Conservation (phyloP, 495 filamentous ascomycete species). For the Gamarada debralockiae region DNA sequence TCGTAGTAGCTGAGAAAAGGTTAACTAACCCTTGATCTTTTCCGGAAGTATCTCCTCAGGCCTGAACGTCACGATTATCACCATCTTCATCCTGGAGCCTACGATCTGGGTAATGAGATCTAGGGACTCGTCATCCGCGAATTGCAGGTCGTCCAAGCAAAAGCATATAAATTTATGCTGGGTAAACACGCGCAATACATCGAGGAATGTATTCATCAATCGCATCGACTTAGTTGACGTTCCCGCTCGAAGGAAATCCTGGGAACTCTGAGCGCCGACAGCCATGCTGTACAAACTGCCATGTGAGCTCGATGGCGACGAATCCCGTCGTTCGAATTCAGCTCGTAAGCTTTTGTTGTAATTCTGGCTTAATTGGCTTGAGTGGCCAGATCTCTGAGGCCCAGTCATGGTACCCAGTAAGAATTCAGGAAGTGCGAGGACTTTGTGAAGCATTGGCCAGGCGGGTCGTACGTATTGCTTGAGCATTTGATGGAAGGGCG, state of each 20-base stretch:
- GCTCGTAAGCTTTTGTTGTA: constrained; percentile 24
- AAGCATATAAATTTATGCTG: constrained; percentile 77
- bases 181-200: constrained; percentile 75
- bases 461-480: constrained; percentile 68
- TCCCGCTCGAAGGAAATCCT: constrained; percentile 68
- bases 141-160: constrained; percentile 82
- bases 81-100: constrained; percentile 65
- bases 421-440: constrained; percentile 77
- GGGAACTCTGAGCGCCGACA: constrained; percentile 47
- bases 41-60: constrained; percentile 47
- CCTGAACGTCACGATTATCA: constrained; percentile 67
- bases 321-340: constrained; percentile 16
- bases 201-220: constrained; percentile 78
- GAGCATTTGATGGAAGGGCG: constrained; percentile 72
- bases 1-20: too few species aligned
- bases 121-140: constrained; percentile 79
- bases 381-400: constrained; percentile 5
- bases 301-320: constrained; percentile 20
- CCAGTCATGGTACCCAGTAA: constrained; percentile 39
- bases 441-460: constrained; percentile 73
- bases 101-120: constrained; percentile 77
- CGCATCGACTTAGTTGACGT: constrained; percentile 70
- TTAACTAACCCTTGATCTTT: constrained; percentile 32
- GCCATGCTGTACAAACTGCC: constrained; percentile 20
- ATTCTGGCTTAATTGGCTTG: constrained; percentile 10